Evolutionary conservation across 305 asterid species (phyloP), one percentile per base, ranked within the genome.

Genomic region (Coffea humblotiana): DNA sequence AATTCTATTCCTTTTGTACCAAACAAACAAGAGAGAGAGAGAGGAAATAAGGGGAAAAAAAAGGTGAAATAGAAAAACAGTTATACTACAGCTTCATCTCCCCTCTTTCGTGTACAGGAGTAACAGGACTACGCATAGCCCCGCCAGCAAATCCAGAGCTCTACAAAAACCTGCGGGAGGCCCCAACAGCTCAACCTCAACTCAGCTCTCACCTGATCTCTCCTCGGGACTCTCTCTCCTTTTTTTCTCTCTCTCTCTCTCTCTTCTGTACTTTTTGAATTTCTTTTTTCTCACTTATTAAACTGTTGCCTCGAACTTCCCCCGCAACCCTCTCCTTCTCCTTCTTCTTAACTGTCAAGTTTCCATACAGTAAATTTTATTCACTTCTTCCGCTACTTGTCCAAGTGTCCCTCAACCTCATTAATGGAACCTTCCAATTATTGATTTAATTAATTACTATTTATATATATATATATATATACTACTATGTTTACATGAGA

Each of bases 231-330:
- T 23, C 43, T 37, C 63, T 37, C 47, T 52, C 6, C 16, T 52
- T 15, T 14, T 5, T 11, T 6, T 37, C 66, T 23, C 43, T 35
- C 61, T 37, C 71, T 10, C 6, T 9, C 6, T 4, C 32, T 10
- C 16, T 81, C 79, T 83, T 74, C 75, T 84, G 80, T 79, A 82
- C 84, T 63, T 82, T 74, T 81, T 75, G 27, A 75, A 32, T 76
- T 77, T 76, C 61, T 51, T n/a, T 35, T 10, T 8, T n/a, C 43
- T 40, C 43, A 40, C 43, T 40, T 5, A 40, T 40, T 40, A 40
- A 40, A 40, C 43, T 8, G 23, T 70, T 47, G 72, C 90, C 86
- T 88, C 89, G 89, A 78, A 82, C 79, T 88, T 72, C 77, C 49
- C 90, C 61, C 81, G 71, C 83, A 72, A 56, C 4, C 5, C 21